Percentiles rank a stretch among this genome's conserved stretches.
Evolutionary conservation across 2,329 filamentous ascomycete genomes (phyloP).

Genomic region (Pseudocercospora vitis): DNA sequence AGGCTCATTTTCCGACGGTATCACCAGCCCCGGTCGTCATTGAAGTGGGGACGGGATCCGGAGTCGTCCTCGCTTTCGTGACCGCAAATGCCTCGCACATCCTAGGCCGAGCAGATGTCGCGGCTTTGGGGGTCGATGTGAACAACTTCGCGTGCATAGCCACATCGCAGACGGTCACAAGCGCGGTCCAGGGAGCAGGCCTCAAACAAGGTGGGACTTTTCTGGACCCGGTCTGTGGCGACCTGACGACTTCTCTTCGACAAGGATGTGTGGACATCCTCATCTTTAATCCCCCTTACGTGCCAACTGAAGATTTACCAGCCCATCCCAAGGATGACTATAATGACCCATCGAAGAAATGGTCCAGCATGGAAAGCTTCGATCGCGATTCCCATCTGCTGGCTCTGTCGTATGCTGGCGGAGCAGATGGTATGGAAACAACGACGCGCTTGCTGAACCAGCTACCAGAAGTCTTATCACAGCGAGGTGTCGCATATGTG

Average conservation of each 20-base stretch:
- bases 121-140: slow-evolving; percentile 78
- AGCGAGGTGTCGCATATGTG: slow-evolving; percentile 79
- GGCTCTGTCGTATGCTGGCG: slow-evolving; percentile 84
- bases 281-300: slow-evolving; percentile 96
- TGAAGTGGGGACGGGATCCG: slow-evolving; percentile 88
- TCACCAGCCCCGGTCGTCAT: slow-evolving; percentile 60
- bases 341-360: slow-evolving; percentile 6
- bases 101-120: slow-evolving; percentile 68
- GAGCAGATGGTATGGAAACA: slow-evolving; percentile 87
- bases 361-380: slow-evolving; percentile 48
- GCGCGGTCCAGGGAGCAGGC: slow-evolving; percentile 45
- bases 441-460: slow-evolving; percentile 74
- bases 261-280: slow-evolving; percentile 71
- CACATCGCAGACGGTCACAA: slow-evolving; percentile 65
- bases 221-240: slow-evolving; percentile 66
- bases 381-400: slow-evolving; percentile 82
- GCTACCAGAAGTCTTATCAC: slow-evolving; percentile 64
- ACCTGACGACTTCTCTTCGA: slow-evolving; percentile 66
- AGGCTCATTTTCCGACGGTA: slow-evolving; percentile 55
- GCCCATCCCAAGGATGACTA: slow-evolving; percentile 12
- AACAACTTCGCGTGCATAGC: slow-evolving; percentile 80
- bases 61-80: slow-evolving; percentile 87
- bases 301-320: slow-evolving; percentile 78
- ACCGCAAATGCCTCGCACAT: slow-evolving; percentile 71
- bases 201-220: slow-evolving; percentile 48